Base-by-base conservation (phyloP, 1,284 basidiomycete genomes). In the Rhodotorula sp. region DNA sequence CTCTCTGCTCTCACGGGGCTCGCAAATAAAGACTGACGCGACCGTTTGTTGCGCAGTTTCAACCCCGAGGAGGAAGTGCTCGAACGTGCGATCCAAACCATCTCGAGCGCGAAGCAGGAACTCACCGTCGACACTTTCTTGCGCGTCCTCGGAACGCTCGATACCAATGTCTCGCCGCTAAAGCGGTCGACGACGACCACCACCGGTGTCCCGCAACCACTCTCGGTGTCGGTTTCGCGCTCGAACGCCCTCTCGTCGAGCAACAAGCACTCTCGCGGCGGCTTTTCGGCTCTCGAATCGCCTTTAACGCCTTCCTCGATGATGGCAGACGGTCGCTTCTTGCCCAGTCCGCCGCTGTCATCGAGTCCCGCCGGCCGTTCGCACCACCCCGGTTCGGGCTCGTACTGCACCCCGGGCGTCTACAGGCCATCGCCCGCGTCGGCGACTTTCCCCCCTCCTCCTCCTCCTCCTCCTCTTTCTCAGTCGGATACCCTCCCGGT, bases 61-160 rank as follows among this genome's bases (percentile, higher is more conserved):
- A 60, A 55, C 49, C 72, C 72, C 21, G 54, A 66, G 38, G 59
- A 60, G 4, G 64, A 74, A 34, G 62, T 73, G 15, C 67, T 75
- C 60, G 65, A 75, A 50, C 54, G 62, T 45, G 63, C 71, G 0
- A 57, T 73, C 3, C 49, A 48, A 52, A 56, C 62, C 18, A 52
- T 72, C 31, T 58, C 68, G 26, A 26, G 19, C 28, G 34, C 56
- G 15, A 67, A 64, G 45, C 60, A 64, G 50, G 62, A 68, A 56
- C 43, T 70, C 31, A 66, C 71, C 21, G 60, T 72, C 62, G 64
- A 75, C 4, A 66, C 64, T 5, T 75, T 75, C 69, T 61, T 73
- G 23, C 54, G 59, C 34, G 56, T 65, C 6, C 72, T 71, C 38
- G 62, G 67, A 3, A 62, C 69, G 21, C 68, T 74, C 60, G 62